Conservation (phyloP, 202 grass and related monocot species). For the Cymbopogon flexuosus region DNA sequence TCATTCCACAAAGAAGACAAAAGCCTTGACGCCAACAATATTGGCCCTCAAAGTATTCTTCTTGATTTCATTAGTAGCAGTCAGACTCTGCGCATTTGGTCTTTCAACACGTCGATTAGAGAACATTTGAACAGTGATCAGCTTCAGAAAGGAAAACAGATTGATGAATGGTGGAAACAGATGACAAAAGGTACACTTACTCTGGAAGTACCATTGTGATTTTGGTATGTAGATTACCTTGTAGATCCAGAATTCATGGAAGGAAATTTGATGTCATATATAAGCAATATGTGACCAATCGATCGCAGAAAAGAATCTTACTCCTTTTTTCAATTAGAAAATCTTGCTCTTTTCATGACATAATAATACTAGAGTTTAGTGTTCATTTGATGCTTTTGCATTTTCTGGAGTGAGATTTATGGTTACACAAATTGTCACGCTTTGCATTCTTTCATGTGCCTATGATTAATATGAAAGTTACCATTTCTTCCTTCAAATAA, state of each 20-base stretch:
- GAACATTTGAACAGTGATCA: conserved; percentile 91
- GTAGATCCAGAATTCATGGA: conserved; percentile 8
- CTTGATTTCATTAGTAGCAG: conserved; percentile 97
- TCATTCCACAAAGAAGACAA: conserved; percentile 99
- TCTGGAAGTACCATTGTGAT: conserved; percentile 14
- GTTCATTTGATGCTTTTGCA: neutral
- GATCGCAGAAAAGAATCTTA: neutral
- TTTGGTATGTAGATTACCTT: conserved; percentile 7
- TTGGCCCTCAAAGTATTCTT: conserved; percentile 87
- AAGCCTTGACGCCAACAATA: conserved; percentile 62
- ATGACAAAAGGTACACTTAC: conserved; percentile 71
- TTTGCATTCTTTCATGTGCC: conserved; percentile 17
- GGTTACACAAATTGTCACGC: neutral
- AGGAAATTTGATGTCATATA: neutral
- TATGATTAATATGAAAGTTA: conserved; percentile 1
- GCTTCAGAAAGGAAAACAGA: conserved; percentile 98
- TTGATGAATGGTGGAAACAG: conserved; percentile 98
- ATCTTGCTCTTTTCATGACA: neutral
- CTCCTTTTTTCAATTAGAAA: neutral
- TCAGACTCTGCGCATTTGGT: conserved; percentile 93
- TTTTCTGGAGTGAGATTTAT: conserved; percentile 23
- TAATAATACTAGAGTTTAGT: conserved; percentile 9
- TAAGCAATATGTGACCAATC: neutral
- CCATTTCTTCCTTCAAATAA: conserved; percentile 29
- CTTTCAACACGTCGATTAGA: conserved; percentile 85